Evolutionary conservation across 2,329 filamentous ascomycete genomes (phyloP).

Genomic region (Pseudogymnoascus sp.): DNA sequence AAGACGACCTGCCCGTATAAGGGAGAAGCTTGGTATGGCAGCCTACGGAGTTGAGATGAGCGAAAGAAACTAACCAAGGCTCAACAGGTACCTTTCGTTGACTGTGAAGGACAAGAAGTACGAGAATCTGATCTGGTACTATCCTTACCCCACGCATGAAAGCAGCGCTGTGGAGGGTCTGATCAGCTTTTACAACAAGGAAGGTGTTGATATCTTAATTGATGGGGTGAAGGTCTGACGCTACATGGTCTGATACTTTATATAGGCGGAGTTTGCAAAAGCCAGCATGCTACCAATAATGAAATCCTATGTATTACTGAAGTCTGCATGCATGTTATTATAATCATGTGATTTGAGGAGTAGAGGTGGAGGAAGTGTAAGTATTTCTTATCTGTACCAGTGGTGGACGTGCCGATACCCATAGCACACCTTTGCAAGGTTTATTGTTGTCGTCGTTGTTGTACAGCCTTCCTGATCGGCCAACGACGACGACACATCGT

Average conservation of each 20-base stretch:
- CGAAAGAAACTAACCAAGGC: not conserved
- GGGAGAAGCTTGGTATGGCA: conserved; percentile 54
- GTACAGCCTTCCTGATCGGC: no score
- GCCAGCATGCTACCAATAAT: no score
- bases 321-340: no score
- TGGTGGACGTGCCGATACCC: no score
- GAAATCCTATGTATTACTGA: no score
- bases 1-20: conserved; percentile 55
- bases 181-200: conserved; percentile 56
- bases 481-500: no score
- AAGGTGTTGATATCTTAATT: conserved; percentile 53
- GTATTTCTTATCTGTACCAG: no score
- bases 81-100: not conserved
- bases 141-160: conserved; percentile 48
- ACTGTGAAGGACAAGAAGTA: conserved; percentile 37
- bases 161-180: conserved; percentile 46
- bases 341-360: no score
- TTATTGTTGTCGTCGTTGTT: no score
- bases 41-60: conserved; percentile 32
- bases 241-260: not conserved
- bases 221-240: conserved; percentile 34
- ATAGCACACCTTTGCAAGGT: no score
- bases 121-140: conserved; percentile 54
- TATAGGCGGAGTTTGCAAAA: no score
- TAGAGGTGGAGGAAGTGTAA: no score